phyloP scores from a whole-genome alignment of 768 basidiomycete species.

The Lentinus brumalis region DNA sequence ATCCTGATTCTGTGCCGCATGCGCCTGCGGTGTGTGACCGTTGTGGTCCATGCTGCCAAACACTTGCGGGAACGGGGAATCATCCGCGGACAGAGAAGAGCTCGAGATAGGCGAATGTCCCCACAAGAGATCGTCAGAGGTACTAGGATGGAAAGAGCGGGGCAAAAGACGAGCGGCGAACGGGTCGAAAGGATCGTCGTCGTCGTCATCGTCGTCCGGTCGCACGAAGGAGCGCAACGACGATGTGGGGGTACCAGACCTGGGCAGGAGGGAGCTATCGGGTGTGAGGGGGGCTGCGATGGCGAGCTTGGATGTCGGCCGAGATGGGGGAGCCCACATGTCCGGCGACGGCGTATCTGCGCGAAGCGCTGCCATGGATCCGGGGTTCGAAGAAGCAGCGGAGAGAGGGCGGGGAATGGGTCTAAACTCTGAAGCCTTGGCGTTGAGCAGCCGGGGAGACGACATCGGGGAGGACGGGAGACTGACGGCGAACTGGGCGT shows the following conservation, averaged over 20 bases:
- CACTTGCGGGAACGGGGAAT: slow-evolving; percentile 32
- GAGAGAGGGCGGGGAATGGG: slow-evolving; percentile 82
- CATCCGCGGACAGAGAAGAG: slow-evolving; percentile 54
- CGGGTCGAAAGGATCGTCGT: slow-evolving; percentile 87
- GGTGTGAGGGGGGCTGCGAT: slow-evolving; percentile 89
- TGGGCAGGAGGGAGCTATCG: slow-evolving; percentile 54
- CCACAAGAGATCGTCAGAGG: slow-evolving; percentile 64
- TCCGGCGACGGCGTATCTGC: slow-evolving; percentile 89
- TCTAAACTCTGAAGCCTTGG: slow-evolving; percentile 88
- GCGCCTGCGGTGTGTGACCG: slow-evolving; percentile 21
- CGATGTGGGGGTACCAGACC: slow-evolving; percentile 70
- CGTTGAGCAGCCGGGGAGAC: slow-evolving; percentile 83
- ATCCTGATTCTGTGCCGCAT: slow-evolving; percentile 11
- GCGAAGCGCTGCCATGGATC: slow-evolving; percentile 49
- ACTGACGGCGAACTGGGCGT: slow-evolving; percentile 74
- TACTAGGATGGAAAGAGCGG: slow-evolving; percentile 58
- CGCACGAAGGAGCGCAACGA: slow-evolving; percentile 65
- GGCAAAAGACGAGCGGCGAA: slow-evolving; percentile 55
- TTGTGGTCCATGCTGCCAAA: slow-evolving; percentile 17
- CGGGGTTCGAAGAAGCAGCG: slow-evolving; percentile 66
- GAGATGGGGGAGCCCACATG: slow-evolving; percentile 79
- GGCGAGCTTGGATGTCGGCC: slow-evolving; percentile 82
- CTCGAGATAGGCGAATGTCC: slow-evolving; percentile 55
- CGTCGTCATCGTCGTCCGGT: slow-evolving; percentile 63
- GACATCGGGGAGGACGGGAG: slow-evolving; percentile 83